Conservation (phyloP, 441 rosid genomes). For the Caryocar brasiliense region DNA sequence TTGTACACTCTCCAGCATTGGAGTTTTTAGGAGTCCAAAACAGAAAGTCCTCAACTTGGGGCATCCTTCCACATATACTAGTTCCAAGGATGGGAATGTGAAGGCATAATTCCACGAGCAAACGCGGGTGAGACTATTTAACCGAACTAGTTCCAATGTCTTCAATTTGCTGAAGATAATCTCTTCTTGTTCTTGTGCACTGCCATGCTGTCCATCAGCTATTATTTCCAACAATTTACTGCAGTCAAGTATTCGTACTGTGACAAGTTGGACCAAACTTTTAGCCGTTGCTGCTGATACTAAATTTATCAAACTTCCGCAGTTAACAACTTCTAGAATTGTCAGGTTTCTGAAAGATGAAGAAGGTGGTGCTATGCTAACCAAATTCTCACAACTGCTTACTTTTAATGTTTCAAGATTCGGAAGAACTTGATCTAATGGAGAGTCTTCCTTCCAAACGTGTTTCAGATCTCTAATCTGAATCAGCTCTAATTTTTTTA, state of each 20-base stretch:
- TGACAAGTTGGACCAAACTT: too few species aligned
- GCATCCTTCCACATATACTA: not conserved
- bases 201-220: not conserved
- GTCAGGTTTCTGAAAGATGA: too few species aligned
- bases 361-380: not conserved
- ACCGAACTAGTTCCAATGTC: not conserved
- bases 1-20: not conserved
- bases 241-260: too few species aligned
- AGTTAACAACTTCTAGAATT: too few species aligned
- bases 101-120: not conserved
- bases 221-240: not conserved
- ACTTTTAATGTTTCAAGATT: not conserved
- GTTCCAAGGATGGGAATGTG: not conserved
- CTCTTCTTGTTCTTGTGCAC: not conserved
- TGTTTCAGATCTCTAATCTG: not conserved
- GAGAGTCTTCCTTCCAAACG: not conserved
- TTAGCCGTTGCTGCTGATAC: too few species aligned
- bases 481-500: not conserved
- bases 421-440: not conserved
- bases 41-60: constrained; percentile 12
- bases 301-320: too few species aligned
- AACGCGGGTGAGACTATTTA: constrained; percentile 12
- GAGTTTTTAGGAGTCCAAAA: not conserved
- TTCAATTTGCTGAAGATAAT: not conserved
- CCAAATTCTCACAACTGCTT: not conserved